A percentile compares a stretch with the other conserved stretches of the same genome.
These are phyloP conservation scores for Penicillium dipodomyicola DNA, from an alignment of 495 filamentous ascomycete genomes.

Conservation along the genomic window DNA sequence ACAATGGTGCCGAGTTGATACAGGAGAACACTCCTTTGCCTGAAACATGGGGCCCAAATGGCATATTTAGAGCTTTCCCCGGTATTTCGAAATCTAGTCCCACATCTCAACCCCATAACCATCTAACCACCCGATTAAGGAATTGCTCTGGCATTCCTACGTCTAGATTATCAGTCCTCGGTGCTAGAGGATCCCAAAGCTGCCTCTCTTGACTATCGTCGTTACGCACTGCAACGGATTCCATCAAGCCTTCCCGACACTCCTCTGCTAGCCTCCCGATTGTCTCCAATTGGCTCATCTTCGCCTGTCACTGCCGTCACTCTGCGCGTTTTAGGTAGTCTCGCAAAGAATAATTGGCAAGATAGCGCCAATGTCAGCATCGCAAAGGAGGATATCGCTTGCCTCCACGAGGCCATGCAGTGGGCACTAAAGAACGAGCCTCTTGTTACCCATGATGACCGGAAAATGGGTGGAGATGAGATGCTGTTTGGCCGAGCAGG, in stretches of 20 bases:
- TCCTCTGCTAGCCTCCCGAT: constrained; percentile 27
- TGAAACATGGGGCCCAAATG: constrained; percentile 26
- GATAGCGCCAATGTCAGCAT: constrained; percentile 12
- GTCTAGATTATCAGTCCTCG: constrained; percentile 35
- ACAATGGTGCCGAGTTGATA: constrained; percentile 29
- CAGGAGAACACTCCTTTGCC: constrained; percentile 23
- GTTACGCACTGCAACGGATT: constrained; percentile 33
- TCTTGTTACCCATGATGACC: constrained; percentile 31
- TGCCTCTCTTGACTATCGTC: constrained; percentile 23
- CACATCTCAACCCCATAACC: not conserved
- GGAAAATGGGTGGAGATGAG: constrained; percentile 41
- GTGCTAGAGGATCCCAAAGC: constrained; percentile 16
- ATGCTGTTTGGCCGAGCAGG: constrained; percentile 45
- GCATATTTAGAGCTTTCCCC: constrained; percentile 31
- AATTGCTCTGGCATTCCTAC: constrained; percentile 38
- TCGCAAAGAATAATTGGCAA: constrained; percentile 15
- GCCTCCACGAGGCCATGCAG: constrained; percentile 31
- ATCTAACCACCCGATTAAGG: constrained; percentile 25
- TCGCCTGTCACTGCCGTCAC: constrained; percentile 31
- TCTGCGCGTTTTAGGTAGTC: constrained; percentile 25
- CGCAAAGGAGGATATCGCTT: constrained; percentile 25
- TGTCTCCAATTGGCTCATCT: constrained; percentile 35
- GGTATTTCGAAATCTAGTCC: constrained; percentile 21
- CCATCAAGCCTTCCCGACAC: constrained; percentile 26
- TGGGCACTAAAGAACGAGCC: constrained; percentile 34